A percentile compares a stretch with the other conserved stretches of the same genome.
phyloP scores from a whole-genome alignment of 148 eudicot genomes.

The Rhododendron henanense region DNA sequence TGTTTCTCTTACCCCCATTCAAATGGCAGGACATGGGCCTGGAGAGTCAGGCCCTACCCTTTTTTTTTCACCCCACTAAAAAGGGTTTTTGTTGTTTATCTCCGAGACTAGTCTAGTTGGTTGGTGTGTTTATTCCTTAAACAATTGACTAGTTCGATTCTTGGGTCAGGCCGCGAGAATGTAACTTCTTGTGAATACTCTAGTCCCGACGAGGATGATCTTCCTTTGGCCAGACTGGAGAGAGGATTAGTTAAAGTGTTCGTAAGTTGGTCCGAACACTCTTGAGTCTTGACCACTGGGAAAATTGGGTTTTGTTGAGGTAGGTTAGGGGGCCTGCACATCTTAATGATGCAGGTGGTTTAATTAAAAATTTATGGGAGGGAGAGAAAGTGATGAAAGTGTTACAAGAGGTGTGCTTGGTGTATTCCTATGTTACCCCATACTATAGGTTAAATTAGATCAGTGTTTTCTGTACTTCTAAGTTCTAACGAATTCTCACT shows the following conservation, averaged over 20 bases:
- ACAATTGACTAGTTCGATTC: not conserved
- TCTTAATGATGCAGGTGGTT: not conserved
- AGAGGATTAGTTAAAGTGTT: too few species aligned
- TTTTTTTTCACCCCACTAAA: not conserved
- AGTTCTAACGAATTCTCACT: not conserved
- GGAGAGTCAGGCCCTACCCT: not conserved
- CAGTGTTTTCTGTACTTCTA: not conserved
- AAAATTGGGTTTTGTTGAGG: not conserved
- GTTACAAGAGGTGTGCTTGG: not conserved
- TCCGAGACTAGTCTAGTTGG: too few species aligned
- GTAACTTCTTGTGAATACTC: not conserved
- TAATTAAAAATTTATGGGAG: not conserved
- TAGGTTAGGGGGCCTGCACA: not conserved
- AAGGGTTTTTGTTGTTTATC: not conserved
- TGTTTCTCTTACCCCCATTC: not conserved
- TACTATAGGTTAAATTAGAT: not conserved
- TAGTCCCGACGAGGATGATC: too few species aligned
- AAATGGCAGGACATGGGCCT: not conserved
- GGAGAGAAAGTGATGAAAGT: not conserved
- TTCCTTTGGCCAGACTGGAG: too few species aligned
- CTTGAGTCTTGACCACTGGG: too few species aligned
- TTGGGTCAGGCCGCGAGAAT: not conserved
- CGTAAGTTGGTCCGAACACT: too few species aligned
- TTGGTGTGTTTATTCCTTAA: not conserved
- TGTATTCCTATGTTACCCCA: not conserved